Base-by-base conservation (phyloP, 2,329 filamentous ascomycete species). In the Byssoonygena ceratinophila region DNA sequence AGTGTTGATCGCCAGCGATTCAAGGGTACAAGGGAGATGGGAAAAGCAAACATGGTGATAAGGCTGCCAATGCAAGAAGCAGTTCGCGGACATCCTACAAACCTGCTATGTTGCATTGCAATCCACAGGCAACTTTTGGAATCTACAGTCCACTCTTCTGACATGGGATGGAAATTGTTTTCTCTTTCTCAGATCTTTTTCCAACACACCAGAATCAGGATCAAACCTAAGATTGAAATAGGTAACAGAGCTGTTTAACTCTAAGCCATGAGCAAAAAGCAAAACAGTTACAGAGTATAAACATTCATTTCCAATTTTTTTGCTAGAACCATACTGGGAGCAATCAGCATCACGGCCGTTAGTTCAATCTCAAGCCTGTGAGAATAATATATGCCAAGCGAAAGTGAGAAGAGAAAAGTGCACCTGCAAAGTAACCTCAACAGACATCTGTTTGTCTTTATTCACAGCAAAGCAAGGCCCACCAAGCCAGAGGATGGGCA, bases 221-320 rank as follows among this genome's bases (percentile, higher is more conserved):
- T n/a, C n/a, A n/a, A n/a, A n/a, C n/a, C n/a, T n/a, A n/a, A n/a
- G n/a, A n/a, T n/a, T n/a, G n/a, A n/a, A n/a, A n/a, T n/a, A n/a
- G n/a, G n/a, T n/a, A n/a, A n/a, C 2, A 44, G 14, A 4, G 4
- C 14, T 4, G 5, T 18, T 27, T 6, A 45, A 22, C 23, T 4
- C 81, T 64, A 6, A 82, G 64, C 75, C 79, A 82, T 3, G 75
- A 84, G 7, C 11, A 80, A 80, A 85, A 16, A 82, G 79, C 46
- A 32, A 7, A 48, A 39, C 18, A n/a, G 12, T 25, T 39, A 16
- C n/a, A n/a, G n/a, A n/a, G n/a, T 32, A 18, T 39, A 20, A 20
- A 4, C 41, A n/a, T 40, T 49, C 34, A 41, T 49, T 49, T 49
- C 25, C 46, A 32, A 49, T 31, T 49, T 40, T 14, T 18, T 29